Percentiles rank a stretch among this genome's conserved stretches.
Conservation (phyloP, 176 grass and related monocot genomes). For the Eleusine indica region DNA sequence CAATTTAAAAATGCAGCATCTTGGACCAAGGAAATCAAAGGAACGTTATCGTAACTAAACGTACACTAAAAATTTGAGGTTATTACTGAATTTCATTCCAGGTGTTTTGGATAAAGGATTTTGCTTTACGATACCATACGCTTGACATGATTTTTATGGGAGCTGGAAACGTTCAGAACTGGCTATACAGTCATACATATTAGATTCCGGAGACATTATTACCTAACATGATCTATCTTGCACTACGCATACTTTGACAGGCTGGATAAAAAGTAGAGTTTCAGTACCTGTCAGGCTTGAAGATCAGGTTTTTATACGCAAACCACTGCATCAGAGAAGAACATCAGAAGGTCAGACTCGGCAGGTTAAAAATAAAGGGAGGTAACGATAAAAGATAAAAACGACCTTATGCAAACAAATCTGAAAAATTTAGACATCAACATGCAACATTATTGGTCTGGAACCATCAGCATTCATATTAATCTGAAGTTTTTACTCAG, state of each 20-base stretch:
- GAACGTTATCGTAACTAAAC: neutral
- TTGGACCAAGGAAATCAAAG: neutral
- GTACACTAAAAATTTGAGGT: neutral
- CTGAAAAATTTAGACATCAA: neutral
- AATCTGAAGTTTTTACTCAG: constrained; percentile 10
- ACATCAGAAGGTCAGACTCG: neutral
- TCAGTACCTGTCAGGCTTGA: constrained; percentile 86
- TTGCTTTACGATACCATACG: neutral
- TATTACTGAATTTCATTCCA: neutral
- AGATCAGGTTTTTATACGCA: constrained; percentile 77
- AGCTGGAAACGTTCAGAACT: neutral
- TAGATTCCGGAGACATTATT: neutral
- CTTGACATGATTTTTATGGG: neutral
- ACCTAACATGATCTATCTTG: neutral
- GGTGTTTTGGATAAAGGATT: neutral
- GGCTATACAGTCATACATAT: neutral
- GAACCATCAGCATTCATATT: neutral
- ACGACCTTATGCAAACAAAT: neutral
- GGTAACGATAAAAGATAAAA: neutral
- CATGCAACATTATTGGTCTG: neutral
- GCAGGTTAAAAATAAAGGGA: neutral
- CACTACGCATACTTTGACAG: neutral
- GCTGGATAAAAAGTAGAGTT: neutral
- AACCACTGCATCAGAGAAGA: constrained; percentile 67
- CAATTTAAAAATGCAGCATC: neutral